Evolutionary conservation across 495 filamentous ascomycete genomes (phyloP), one percentile per base, ranked within the genome.

Genomic region (Thozetella sp.): DNA sequence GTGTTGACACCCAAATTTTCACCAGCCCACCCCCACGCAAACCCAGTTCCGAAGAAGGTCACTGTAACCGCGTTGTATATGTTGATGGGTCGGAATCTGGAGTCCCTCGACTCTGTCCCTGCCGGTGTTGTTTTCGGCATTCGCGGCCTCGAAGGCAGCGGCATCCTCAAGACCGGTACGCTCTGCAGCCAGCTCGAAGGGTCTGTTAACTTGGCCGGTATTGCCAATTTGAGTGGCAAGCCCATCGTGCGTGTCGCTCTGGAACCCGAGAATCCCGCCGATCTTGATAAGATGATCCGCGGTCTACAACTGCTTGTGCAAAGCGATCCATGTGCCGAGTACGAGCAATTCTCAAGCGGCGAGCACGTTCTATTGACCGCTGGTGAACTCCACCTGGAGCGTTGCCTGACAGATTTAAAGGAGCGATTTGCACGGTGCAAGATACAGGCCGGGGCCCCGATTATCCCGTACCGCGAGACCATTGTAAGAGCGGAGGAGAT

Each of bases 101-200:
- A 98, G 65, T 81, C 89, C 0, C 84, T 99, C 2, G 77, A 83
- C 45, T 90, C 90, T 0, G 93, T 98, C 0, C 93, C 95, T 2
- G 94, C 95, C 22, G 95, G 95, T 25, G 93, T 95, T 10, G 91
- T 99, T 10, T 97, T 98, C 68, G 95, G 94, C n/a, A 93, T 99
- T 30, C 91, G 87, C 19, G 95, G 95, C 20, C 83, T 99, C 11
- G 93, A 93, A 62, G 95, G 94, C 24, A 85, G 92, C 59, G 72
- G 70, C 10, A 88, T 99, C 20, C 78, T 99, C 48, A 99, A 99
- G 71, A 94, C 93, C 22, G 96, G 93, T 10, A 99, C 95, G 0
- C 81, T 99, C 1, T 97, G 93, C 75, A 95, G 90, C 62, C 90
- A 94, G 65, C 77, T 96, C 0, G 88, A 90, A 59, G 96, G 95